Evolutionary conservation across 495 filamentous ascomycete genomes (phyloP).

Genomic region (Penicillium simplicissimum): DNA sequence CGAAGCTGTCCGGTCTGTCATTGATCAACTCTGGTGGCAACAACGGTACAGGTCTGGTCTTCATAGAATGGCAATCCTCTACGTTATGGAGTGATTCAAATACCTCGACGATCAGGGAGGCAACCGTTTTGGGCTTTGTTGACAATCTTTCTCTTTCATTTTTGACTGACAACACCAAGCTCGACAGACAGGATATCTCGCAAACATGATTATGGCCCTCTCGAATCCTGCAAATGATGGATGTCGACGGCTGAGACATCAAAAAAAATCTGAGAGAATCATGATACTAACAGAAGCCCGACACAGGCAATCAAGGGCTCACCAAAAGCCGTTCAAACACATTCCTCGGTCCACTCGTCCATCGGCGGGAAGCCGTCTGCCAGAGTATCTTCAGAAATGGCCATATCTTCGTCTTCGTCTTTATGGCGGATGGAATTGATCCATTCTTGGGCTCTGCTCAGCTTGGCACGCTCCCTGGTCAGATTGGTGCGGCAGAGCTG

Average conservation of each 20-base stretch:
- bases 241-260: neutral
- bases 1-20: no score
- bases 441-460: conserved; percentile 47
- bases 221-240: neutral
- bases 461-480: conserved; percentile 42
- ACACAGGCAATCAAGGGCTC: neutral
- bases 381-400: neutral
- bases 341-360: neutral
- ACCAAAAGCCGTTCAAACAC: neutral
- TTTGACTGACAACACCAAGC: neutral
- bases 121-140: neutral
- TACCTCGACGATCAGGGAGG: neutral
- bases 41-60: no score
- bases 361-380: neutral
- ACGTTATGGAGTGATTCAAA: no score
- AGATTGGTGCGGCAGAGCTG: conserved; percentile 41
- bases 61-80: no score
- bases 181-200: neutral
- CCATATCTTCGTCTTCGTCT: conserved; percentile 23
- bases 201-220: neutral
- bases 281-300: neutral
- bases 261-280: neutral
- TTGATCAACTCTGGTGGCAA: no score
- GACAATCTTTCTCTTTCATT: neutral
- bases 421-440: conserved; percentile 28